Evolutionary conservation across 805 yeast genomes (phyloP).

Genomic region (Lachancea mirantina): DNA sequence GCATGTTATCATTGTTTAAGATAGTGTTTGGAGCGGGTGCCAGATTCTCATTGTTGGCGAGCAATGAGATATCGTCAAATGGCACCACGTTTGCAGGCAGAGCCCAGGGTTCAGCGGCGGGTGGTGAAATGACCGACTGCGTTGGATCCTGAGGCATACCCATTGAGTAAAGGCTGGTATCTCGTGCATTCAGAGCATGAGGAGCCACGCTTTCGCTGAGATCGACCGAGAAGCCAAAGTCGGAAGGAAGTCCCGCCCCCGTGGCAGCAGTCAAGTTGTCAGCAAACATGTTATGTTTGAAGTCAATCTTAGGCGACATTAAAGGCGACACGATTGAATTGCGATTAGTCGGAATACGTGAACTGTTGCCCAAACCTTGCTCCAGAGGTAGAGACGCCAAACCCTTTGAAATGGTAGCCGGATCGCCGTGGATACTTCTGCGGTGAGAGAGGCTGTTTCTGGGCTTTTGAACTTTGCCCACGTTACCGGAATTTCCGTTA

Average conservation of each 20-base stretch:
- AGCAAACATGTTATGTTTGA: constrained; percentile 13
- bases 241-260: not conserved
- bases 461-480: constrained; percentile 3
- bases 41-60: too few relatives aligned
- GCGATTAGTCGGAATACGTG: not conserved
- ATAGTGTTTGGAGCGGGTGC: too few relatives aligned
- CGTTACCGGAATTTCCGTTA: constrained; percentile 2
- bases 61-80: too few relatives aligned
- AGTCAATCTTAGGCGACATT: constrained; percentile 11
- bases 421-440: constrained; percentile 8
- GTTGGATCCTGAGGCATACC: constrained; percentile 2
- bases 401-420: not conserved
- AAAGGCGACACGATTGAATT: not conserved
- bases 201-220: constrained; percentile 3
- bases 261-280: not conserved
- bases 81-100: too few relatives aligned
- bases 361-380: not conserved
- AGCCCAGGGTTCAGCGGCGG: not conserved
- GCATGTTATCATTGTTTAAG: too few relatives aligned
- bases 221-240: constrained; percentile 3
- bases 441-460: constrained; percentile 3
- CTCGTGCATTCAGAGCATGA: constrained; percentile 2
- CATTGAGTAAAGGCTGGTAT: constrained; percentile 1
- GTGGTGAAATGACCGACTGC: not conserved
- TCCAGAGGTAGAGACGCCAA: not conserved